Evolutionary conservation across 2,329 filamentous ascomycete species (phyloP).

Genomic region (Sphaerostilbella broomeana): DNA sequence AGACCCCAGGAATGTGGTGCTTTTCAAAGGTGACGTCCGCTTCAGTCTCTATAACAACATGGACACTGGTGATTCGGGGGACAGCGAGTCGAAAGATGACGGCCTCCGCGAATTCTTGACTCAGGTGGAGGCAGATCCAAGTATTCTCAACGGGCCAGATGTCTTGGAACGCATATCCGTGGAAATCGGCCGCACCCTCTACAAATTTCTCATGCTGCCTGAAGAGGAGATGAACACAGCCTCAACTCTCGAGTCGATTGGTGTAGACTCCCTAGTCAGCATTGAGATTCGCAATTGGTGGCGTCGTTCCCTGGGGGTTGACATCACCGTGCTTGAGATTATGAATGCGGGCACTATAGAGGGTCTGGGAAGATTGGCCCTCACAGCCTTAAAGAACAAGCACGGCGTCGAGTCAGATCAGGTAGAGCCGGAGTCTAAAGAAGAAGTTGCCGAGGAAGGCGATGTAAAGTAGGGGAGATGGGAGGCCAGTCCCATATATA

Average conservation of each 20-base stretch:
- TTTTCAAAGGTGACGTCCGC: slow-evolving; percentile 16
- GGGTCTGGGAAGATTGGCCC: neutral
- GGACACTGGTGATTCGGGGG: neutral
- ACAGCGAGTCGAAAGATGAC: neutral
- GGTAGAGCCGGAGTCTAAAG: no score
- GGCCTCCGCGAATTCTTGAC: neutral
- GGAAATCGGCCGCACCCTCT: slow-evolving; percentile 11
- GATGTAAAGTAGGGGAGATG: no score
- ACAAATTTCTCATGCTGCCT: slow-evolving; percentile 7
- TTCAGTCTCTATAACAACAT: slow-evolving; percentile 14
- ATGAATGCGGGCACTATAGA: slow-evolving; percentile 6
- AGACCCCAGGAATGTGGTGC: slow-evolving; percentile 8
- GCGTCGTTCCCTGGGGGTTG: slow-evolving; percentile 15
- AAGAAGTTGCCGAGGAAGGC: no score
- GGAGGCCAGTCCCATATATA: no score
- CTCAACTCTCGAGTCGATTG: slow-evolving; percentile 11
- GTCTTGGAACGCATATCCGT: neutral
- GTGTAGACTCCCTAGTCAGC: slow-evolving; percentile 20
- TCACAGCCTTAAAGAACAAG: no score
- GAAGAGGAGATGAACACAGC: no score
- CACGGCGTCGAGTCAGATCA: no score
- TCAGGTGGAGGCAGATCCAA: neutral
- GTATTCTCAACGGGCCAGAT: no score
- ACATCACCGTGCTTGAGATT: slow-evolving; percentile 19
- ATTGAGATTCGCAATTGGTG: slow-evolving; percentile 22